Conservation (phyloP, 805 yeast species). For the Debaryomyces castellii region DNA sequence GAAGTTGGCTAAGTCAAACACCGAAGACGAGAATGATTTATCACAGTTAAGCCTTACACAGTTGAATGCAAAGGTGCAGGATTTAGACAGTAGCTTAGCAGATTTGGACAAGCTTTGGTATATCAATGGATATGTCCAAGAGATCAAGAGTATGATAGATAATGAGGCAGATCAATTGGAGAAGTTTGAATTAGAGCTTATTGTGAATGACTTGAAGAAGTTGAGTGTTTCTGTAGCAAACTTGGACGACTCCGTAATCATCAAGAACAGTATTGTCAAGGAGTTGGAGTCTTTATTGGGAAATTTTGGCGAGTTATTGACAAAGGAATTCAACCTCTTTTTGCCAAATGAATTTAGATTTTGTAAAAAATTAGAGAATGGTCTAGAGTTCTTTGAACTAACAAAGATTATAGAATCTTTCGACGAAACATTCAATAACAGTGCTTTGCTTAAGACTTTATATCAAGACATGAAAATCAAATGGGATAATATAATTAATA, state of each 20-base stretch:
- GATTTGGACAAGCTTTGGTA: conserved; percentile 27
- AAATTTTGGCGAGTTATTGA: conserved; percentile 11
- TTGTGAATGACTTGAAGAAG: conserved; percentile 17
- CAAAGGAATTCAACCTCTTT: conserved; percentile 14
- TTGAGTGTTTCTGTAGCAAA: conserved; percentile 12
- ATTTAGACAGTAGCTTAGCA: conserved; percentile 7
- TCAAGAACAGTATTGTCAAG: conserved; percentile 11
- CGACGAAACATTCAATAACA: conserved; percentile 6
- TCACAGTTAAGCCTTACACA: conserved; percentile 8
- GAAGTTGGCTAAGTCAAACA: neutral
- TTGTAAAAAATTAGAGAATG: conserved; percentile 4
- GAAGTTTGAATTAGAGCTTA: conserved; percentile 17
- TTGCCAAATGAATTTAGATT: conserved; percentile 19
- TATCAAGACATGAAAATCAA: conserved; percentile 8
- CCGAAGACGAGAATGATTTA: conserved; percentile 2
- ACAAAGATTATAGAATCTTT: conserved; percentile 6
- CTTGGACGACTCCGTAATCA: conserved; percentile 11
- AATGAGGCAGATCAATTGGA: conserved; percentile 8
- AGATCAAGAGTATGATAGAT: conserved; percentile 15
- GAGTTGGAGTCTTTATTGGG: conserved; percentile 8
- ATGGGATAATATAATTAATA: conserved; percentile 11
- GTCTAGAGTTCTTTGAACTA: conserved; percentile 8
- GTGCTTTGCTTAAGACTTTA: conserved; percentile 8
- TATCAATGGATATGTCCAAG: conserved; percentile 23
- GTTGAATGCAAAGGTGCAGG: conserved; percentile 10